Base-by-base conservation (phyloP, 2,329 filamentous ascomycete genomes). In the Clonostachys sp. region DNA sequence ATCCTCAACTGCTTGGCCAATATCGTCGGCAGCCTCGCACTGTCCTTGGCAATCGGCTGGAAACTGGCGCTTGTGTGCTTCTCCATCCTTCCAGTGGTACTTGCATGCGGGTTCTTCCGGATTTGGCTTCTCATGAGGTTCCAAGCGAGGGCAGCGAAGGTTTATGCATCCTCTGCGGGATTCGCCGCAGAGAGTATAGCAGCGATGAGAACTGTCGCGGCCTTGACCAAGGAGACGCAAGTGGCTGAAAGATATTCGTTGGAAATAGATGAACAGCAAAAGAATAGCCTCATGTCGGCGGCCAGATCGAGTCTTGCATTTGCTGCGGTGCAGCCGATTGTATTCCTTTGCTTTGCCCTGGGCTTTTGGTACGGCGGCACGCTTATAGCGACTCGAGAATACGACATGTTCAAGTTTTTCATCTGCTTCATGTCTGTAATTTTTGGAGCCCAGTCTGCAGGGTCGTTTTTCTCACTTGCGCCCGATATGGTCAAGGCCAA, bases 401-500 rank as follows among this genome's bases (percentile, higher is more conserved):
- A 94, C 64, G 65, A 68, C 54, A 77, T 90, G 58, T 92, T 92
- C 65, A 86, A 91, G 55, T 97, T 97, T 77, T 97, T 96, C 70
- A 75, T 96, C 43, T 91, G 89, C 59, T 96, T 96, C 69, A 83
- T 86, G 51, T 79, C 90, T 42, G 80, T 97, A 57, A 87, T 96
- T 58, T 96, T 95, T 59, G 90, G 91, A 47, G 87, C 91, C 0
- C 92, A 97, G 66, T 94, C 91, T 5, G 92, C 92, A 2, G 92
- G 92, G 8, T 87, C 84, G 12, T 86, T 92, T 59, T 96, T 94
- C 73, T 90, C 83, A 6, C 96, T 92, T 63, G 89, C 89, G 1
- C 89, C 91, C 1, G 90, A 96, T 55, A 95, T 95, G 87, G 86
- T 89, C 53, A 95, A 97, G 70, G 91, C 91, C 0, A 90, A 91